Base-by-base conservation (phyloP, 768 basidiomycete genomes). In the Lentinula aciculospora region DNA sequence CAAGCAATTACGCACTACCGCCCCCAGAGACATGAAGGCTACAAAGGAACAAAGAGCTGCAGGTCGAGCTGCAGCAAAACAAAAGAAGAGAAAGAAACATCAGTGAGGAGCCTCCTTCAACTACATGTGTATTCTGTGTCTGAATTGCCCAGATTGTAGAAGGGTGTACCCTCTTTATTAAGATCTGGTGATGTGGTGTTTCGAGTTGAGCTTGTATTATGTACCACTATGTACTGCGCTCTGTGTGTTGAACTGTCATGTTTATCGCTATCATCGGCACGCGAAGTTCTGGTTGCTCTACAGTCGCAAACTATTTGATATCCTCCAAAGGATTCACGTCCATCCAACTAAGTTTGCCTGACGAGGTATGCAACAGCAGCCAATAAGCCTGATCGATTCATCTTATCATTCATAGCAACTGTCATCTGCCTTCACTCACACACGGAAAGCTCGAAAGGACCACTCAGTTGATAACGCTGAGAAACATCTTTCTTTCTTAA, bases 1-100 rank as follows among this genome's bases (percentile, higher is more conserved):
- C 62, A 95, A 94, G 65, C 90, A 92, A 62, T 67, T 93, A 21
- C 79, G 80, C 17, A 94, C 93, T 2, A 83, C 85, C 28, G 82
- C 85, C 3, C 92, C 92, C 1, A 85, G 81, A 64, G 88, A 94
- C 64, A 88, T 92, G 81, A 88, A 80, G 65, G 77, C 72, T 31
- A 83, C 84, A 31, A 92, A 87, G 65, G 78, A 82, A 57, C 66
- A 72, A 53, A 78, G 90, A 57, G 66, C 69, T 36, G 72, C 74
- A 64, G 83, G 77, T 19, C 82, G 76, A 60, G 69, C 71, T 12
- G 75, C 72, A 34, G 81, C 82, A 1, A 88, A 77, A 63, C 64
- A 68, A 58, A 69, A 64, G 25, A 65, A 48, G 29, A 36, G 4
- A 65, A 63, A 44, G 32, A 21, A 17, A 53, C 39, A 37, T 56